These are phyloP conservation scores for Solanum corneliomulleri DNA, from an alignment of 257 asterid species.

Conservation along the genomic window DNA sequence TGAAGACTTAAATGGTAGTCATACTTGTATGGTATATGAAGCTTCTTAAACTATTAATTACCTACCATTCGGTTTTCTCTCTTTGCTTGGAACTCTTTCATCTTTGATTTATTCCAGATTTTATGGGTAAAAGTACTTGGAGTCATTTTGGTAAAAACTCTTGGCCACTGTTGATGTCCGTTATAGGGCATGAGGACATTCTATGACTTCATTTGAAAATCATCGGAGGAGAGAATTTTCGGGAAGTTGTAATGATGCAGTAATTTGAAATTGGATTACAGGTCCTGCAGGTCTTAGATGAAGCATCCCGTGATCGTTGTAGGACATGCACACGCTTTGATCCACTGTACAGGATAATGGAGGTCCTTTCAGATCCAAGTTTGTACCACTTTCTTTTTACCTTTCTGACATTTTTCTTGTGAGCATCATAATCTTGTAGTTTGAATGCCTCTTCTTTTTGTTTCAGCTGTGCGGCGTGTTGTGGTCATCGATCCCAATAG, in stretches of 20 bases:
- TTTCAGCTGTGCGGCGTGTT: conserved; percentile 41
- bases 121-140: not conserved
- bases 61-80: not conserved
- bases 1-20: not conserved
- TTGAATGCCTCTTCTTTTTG: not conserved
- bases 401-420: not conserved
- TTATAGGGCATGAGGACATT: not conserved
- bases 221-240: not conserved
- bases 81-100: not conserved
- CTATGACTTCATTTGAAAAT: not conserved
- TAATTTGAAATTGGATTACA: not conserved
- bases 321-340: conserved; percentile 51
- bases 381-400: not conserved
- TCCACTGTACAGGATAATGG: conserved; percentile 49
- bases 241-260: not conserved
- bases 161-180: not conserved
- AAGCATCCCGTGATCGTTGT: conserved; percentile 18
- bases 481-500: conserved; percentile 36
- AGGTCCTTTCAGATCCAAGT: conserved; percentile 61
- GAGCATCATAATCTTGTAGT: not conserved
- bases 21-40: not conserved
- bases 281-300: conserved; percentile 39
- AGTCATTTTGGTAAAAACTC: not conserved
- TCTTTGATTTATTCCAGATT: not conserved
- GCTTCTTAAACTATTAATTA: not conserved